Percentiles rank a stretch among this genome's conserved stretches.
phyloP scores from a whole-genome alignment of 192 early-diverging fungal genomes.

The Backusella parvicylindrica region DNA sequence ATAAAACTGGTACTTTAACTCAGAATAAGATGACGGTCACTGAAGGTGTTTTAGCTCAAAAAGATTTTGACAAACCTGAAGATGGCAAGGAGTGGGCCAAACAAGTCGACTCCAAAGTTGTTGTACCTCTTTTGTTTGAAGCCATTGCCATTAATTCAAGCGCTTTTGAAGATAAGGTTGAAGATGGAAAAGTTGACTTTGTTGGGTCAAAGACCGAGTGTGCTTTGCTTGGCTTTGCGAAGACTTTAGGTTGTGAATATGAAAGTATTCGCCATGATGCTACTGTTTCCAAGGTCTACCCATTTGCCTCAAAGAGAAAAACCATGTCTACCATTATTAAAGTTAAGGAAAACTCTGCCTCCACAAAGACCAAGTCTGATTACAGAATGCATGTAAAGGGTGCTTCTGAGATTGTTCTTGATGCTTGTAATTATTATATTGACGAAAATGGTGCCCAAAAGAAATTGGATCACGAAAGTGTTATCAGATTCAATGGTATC shows the following conservation, averaged over 20 bases:
- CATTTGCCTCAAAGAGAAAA: conserved; percentile 90
- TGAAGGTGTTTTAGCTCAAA: conserved; percentile 50
- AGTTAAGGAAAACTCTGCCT: conserved; percentile 18
- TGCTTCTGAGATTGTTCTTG: conserved; percentile 77
- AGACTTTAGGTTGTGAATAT: conserved; percentile 62
- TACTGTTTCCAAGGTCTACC: conserved; percentile 64
- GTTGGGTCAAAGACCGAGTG: conserved; percentile 82
- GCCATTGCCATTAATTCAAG: conserved; percentile 72
- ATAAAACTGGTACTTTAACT: conserved; percentile 86
- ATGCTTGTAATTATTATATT: conserved; percentile 58
- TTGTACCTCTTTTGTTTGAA: conserved; percentile 44
- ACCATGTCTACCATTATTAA: conserved; percentile 76
- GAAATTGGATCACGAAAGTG: conserved; percentile 41
- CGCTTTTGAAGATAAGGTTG: conserved; percentile 68
- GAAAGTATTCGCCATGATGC: conserved; percentile 47
- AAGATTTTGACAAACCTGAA: conserved; percentile 37
- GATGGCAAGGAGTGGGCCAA: conserved; percentile 49
- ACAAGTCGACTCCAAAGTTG: conserved; percentile 35
- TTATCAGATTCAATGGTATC: conserved; percentile 36
- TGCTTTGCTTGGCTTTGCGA: conserved; percentile 68
- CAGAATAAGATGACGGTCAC: conserved; percentile 83
- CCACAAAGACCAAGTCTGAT: conserved; percentile 25
- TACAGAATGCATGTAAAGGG: conserved; percentile 73
- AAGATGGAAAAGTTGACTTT: conserved; percentile 55
- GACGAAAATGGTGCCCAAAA: conserved; percentile 48